Percentiles rank a stretch among this genome's conserved stretches.
phyloP scores from a whole-genome alignment of 352 stramenopile genomes.

The Globisporangium spiculum region DNA sequence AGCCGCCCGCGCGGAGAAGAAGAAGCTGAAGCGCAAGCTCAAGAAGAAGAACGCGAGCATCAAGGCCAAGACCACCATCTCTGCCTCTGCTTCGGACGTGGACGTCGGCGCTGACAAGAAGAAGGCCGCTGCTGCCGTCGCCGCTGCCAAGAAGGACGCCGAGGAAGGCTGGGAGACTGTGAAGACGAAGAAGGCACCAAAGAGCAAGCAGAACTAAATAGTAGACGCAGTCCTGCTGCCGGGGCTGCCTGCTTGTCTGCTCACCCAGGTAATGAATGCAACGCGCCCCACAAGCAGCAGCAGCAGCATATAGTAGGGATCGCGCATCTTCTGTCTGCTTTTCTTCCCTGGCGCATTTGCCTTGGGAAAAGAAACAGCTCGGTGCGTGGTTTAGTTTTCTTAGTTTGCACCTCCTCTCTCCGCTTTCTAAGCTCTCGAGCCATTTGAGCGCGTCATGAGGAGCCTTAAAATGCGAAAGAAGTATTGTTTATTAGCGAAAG shows the following conservation, averaged over 20 bases:
- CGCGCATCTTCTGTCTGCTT: background rate
- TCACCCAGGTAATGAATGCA: background rate
- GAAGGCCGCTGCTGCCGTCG: conserved; percentile 39
- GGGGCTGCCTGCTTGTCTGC: background rate
- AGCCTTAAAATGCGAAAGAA: conserved; percentile 3
- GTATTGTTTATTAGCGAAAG: conserved; percentile 18
- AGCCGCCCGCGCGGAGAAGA: conserved; percentile 69
- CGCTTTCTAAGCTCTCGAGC: background rate
- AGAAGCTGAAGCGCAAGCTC: conserved; percentile 76
- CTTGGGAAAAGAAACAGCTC: background rate
- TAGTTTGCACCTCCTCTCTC: conserved; percentile 11
- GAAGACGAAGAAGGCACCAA: conserved; percentile 56
- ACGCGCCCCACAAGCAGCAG: background rate
- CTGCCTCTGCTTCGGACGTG: conserved; percentile 23
- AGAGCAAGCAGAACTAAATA: conserved; percentile 58
- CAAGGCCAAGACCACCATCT: conserved; percentile 34
- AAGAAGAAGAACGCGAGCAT: conserved; percentile 79
- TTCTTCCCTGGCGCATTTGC: background rate
- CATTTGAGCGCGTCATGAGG: background rate
- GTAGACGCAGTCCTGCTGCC: background rate
- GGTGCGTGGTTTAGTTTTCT: conserved; percentile 11
- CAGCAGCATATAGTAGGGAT: conserved; percentile 10
- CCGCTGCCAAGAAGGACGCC: conserved; percentile 50
- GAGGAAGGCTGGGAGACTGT: conserved; percentile 84
- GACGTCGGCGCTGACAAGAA: conserved; percentile 47